Evolutionary conservation across 2,329 filamentous ascomycete genomes (phyloP).

Genomic region (Aureobasidium mangrovei): DNA sequence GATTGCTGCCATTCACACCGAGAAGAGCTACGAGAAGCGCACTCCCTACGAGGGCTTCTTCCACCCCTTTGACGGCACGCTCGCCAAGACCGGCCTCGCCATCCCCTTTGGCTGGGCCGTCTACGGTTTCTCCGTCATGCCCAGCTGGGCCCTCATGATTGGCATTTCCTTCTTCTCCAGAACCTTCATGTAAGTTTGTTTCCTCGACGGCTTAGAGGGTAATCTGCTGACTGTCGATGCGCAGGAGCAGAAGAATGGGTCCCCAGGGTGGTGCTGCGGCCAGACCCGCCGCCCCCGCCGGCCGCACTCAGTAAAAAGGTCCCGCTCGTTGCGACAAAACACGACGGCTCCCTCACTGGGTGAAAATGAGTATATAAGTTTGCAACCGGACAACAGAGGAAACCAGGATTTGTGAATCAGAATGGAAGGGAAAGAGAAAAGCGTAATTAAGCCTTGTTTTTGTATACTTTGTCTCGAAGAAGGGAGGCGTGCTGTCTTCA

Average conservation of each 20-base stretch:
- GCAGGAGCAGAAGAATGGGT: conserved; percentile 15
- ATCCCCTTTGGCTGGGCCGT: conserved; percentile 59
- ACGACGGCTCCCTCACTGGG: too few species aligned
- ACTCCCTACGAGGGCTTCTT: conserved; percentile 55
- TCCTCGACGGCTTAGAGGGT: neutral
- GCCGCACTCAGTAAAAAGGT: conserved; percentile 1
- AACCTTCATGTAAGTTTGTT: conserved; percentile 59
- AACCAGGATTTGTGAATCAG: neutral
- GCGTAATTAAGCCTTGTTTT: neutral
- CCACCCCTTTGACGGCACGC: conserved; percentile 65
- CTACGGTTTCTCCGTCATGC: conserved; percentile 52
- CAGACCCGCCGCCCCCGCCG: conserved; percentile 4
- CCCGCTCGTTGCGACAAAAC: too few species aligned
- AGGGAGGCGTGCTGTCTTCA: neutral
- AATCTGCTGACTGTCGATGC: neutral
- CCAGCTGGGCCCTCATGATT: conserved; percentile 70
- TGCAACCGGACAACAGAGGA: neutral
- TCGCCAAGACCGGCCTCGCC: conserved; percentile 53
- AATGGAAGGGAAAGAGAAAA: neutral
- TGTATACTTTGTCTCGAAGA: neutral
- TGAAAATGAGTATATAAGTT: too few species aligned
- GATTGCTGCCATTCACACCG: conserved; percentile 52
- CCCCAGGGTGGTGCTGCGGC: conserved; percentile 7
- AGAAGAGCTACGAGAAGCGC: conserved; percentile 47
- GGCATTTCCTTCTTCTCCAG: conserved; percentile 63